These are phyloP conservation scores for Trypanosomatidae sp. DNA, from an alignment of 208 protist species.

Conservation along the genomic window DNA sequence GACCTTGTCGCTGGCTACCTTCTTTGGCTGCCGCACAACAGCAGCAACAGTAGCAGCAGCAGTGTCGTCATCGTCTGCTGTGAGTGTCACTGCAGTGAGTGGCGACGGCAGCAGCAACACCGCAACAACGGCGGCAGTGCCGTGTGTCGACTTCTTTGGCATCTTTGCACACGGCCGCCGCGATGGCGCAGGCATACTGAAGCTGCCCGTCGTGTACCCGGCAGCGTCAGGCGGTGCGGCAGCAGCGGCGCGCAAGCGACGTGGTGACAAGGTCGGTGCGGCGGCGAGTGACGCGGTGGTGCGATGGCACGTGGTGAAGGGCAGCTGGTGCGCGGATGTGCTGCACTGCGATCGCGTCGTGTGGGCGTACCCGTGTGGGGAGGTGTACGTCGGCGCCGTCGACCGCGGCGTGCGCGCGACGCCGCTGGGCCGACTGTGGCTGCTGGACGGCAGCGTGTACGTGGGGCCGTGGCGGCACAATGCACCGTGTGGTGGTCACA, in stretches of 20 bases:
- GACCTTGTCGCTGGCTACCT: constrained; percentile 22
- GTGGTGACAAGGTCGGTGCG: background rate
- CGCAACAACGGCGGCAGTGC: background rate
- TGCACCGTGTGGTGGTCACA: constrained; percentile 18
- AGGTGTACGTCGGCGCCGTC: constrained; percentile 66
- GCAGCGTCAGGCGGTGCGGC: background rate
- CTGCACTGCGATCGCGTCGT: constrained; percentile 34
- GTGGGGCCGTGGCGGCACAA: constrained; percentile 46
- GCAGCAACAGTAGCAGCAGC: background rate
- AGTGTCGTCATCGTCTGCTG: background rate
- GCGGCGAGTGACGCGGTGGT: background rate
- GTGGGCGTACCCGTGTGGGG: constrained; percentile 59
- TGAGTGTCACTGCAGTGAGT: background rate
- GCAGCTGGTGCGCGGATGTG: constrained; percentile 42
- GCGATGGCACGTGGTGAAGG: constrained; percentile 35
- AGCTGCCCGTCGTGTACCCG: constrained; percentile 16
- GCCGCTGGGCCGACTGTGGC: constrained; percentile 23
- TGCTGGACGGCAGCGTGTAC: constrained; percentile 61
- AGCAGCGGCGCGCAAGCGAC: background rate
- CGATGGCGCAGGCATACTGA: constrained; percentile 57
- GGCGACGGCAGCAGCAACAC: background rate
- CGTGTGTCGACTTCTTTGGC: constrained; percentile 51
- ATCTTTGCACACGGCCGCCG: constrained; percentile 55
- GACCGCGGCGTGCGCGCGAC: constrained; percentile 19
- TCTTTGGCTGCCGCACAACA: constrained; percentile 6